Base-by-base conservation (phyloP, 495 filamentous ascomycete species). In the Penicillium dipodomyicola region DNA sequence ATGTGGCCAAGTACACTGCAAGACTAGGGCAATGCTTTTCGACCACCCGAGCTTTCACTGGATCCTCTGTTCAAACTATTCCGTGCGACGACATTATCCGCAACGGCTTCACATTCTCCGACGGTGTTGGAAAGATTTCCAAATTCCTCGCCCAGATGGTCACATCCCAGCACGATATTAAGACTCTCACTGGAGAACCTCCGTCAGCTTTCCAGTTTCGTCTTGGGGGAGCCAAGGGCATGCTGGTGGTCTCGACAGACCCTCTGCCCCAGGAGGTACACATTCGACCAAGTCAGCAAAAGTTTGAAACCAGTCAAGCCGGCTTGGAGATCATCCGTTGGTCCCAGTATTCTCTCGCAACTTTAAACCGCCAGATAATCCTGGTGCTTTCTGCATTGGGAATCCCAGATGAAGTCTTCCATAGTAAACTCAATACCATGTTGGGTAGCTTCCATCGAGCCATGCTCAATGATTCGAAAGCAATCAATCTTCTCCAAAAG, bases 1-100 rank as follows among this genome's bases (percentile, higher is more conserved):
- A 87, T 33, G 79, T 95, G 29, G 92, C 93, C 4, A 95, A 96
- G 62, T 86, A 92, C 70, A 87, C 90, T 32, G 89, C 95, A 32
- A 80, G 95, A 40, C 72, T 97, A 14, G 94, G 95, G 0, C 95
- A 97, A 72, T 95, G 91, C 67, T 97, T 97, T 67, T 97, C 94
- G 0, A 97, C 94, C 0, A 97, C 94, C 0, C 78, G 88, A 45
- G 84, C 87, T 23, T 81, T 95, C 46, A 71, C 77, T 12, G 62
- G 68, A 1, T 74, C 63, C 41, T 55, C 62, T 4, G 72, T 72
- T 1, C 68, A 68, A 3, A 68, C 83, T 19, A 72, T 73, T 19
- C 60, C 69, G 12, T 76, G 86, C 35, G 62, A 74, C 2, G 94
- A 97, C 54, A 77, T 96, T 7, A 74, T 81, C 37, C 79, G 80